Evolutionary conservation across 139 green algal genomes (phyloP).

Genomic region (Chlorella sp.): DNA sequence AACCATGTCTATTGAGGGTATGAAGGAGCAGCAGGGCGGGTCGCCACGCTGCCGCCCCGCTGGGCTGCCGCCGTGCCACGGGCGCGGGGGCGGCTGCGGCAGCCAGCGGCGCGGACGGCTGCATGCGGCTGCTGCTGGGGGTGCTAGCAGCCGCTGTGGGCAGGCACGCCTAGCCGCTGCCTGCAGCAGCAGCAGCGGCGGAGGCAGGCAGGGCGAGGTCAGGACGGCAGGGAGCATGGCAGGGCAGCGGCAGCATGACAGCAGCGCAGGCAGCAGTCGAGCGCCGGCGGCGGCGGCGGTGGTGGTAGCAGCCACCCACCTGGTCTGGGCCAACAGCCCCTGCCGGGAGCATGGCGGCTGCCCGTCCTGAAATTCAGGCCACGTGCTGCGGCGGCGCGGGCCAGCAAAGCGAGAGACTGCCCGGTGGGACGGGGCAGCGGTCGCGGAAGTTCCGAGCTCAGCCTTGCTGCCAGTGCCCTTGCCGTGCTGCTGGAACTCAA

Average conservation of each 20-base stretch:
- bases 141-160: background rate
- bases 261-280: background rate
- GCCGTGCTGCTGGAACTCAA: too few species aligned
- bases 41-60: background rate
- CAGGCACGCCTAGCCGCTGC: background rate
- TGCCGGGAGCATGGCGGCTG: too few species aligned
- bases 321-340: too few species aligned
- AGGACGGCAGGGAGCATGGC: background rate
- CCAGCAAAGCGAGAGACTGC: too few species aligned
- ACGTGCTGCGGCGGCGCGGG: too few species aligned
- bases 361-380: too few species aligned
- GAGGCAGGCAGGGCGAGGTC: too few species aligned
- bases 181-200: background rate
- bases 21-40: background rate
- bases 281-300: too few species aligned
- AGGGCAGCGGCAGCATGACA: background rate
- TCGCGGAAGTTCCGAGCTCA: too few species aligned
- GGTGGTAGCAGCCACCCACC: too few species aligned
- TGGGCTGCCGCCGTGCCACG: background rate
- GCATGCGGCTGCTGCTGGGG: background rate
- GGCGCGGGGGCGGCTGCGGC: background rate
- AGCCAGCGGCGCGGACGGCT: background rate
- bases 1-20: background rate
- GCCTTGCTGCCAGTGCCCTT: too few species aligned
- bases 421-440: too few species aligned